Evolutionary conservation across 768 basidiomycete species (phyloP), one percentile per base, ranked within the genome.

Genomic region (Psilocybe sp.): DNA sequence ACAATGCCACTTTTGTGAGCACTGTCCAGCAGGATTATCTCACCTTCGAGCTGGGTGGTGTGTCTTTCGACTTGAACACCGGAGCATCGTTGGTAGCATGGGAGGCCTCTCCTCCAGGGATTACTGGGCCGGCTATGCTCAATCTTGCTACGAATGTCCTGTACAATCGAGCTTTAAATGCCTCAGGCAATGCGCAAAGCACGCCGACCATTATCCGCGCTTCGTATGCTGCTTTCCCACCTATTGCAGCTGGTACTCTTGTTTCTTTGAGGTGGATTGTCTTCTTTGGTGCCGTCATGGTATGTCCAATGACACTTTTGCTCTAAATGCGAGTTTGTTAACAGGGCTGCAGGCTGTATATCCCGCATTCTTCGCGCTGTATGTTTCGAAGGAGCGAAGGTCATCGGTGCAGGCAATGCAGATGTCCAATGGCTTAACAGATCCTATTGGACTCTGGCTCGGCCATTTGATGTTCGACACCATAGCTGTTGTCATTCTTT

Each of bases 381-480:
- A 92, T 63, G 87, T 89, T 3, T 82, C 87, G 0, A 76, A 75
- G 52, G 89, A 92, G 60, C 79, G 86, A 9, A 76, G 80, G 2
- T 80, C 83, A 0, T 80, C 82, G 2, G 85, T 91, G 0, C 87
- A 90, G 61, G 85, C 88, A 2, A 92, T 91, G 85, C 89, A 91
- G 59, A 70, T 86, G 33, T 87, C 85, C 33, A 89, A 91, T 62
- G 89, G 89, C 1, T 65, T 90, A 20, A 75, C 82, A 1, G 73
- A 89, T 57, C 82, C 86, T 15, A 63, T 81, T 42, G 87, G 85
- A 2, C 69, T 91, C 39, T 89, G 88, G 87, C 69, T 92, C 3
- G 89, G 89, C 2, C 89, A 92, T 65, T 72, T 90, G 13, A 68
- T 86, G 60, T 89, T 87, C 64, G 89, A 92, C 58, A 73, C 79